Evolutionary conservation across 2,329 filamentous ascomycete genomes (phyloP).

Genomic region (Aureobasidium sp.): DNA sequence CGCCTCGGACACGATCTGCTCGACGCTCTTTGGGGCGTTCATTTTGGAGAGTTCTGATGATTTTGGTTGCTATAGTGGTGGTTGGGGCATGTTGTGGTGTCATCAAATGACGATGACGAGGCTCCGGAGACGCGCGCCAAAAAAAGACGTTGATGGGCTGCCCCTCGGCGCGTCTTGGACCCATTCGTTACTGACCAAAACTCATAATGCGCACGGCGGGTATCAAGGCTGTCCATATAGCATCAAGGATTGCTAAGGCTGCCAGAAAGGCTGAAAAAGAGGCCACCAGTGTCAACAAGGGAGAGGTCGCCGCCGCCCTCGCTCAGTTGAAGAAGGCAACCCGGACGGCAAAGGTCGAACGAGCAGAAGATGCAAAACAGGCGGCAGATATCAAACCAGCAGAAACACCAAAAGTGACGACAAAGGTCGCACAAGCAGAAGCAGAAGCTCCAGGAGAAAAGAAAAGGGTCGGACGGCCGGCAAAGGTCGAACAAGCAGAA

Average conservation of each 20-base stretch:
- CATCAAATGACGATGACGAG: background rate
- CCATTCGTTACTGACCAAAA: background rate
- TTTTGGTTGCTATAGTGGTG: background rate
- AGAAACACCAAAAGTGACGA: no score
- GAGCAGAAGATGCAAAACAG: background rate
- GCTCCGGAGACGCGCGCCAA: background rate
- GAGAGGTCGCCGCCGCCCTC: background rate
- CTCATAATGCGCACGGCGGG: background rate
- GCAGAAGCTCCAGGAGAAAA: no score
- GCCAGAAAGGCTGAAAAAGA: background rate
- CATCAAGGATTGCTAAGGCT: background rate
- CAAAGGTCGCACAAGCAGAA: no score
- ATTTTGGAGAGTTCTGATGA: background rate
- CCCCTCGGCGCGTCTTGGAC: background rate
- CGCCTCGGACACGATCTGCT: constrained; percentile 70
- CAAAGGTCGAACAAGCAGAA: background rate
- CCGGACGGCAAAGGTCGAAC: background rate
- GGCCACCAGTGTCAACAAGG: background rate
- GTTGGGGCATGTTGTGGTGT: background rate
- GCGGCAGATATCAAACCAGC: background rate
- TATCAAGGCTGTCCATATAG: background rate
- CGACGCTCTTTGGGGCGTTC: constrained; percentile 57
- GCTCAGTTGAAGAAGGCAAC: background rate
- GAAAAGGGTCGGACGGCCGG: background rate
- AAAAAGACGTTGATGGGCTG: constrained; percentile 10